Base-by-base conservation (phyloP, 345 rosid genomes). In the Stellera chamaejasme region DNA sequence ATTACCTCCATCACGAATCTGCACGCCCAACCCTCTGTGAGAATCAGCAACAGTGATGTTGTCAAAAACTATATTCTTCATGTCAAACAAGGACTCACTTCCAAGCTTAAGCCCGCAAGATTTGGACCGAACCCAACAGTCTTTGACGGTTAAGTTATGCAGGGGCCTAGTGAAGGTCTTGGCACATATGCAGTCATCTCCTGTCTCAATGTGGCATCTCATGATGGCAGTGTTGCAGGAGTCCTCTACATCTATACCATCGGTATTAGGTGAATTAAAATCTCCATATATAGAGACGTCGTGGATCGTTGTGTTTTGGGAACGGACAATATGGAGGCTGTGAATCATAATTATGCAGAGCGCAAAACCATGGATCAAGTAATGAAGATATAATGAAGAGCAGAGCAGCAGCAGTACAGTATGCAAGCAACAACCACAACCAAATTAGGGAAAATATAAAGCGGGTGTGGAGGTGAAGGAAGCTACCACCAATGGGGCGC, bases 401-500 rank as follows among this genome's bases (percentile, higher is more conserved):
- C 9, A 32, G 39, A 8, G 39, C 39, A 32, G 39, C 9, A 32
- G 1, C 47, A 59, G 14, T 12, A 3, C 15, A 23, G 13, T 32
- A 10, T 48, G 13, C 16, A 10, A 3, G 13, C 43, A 15, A 32
- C 48, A 10, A 50, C 16, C 6, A 43, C 5, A 61, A 48, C 9
- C 5, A 2, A 45, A 45, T 1, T 7, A 45, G 3, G 2, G 39
- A 0, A 32, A 32, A 8, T 32, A 4, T 5, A 32, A 8, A 32
- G 39, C 39, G 9, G 23, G 23, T 19, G 39, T 32, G 39, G 39
- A 32, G 36, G 27, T 11, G 19, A 0, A 49, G 13, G 16, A 2
- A 42, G 72, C 58, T 13, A 89, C 97, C 97, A 89, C 97, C 94
- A 89, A 67, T 89, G 85, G 25, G 97, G 94, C 39, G 97, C 94